Conservation (phyloP, 2,329 filamentous ascomycete genomes). For the Fusarium pininemorale region DNA sequence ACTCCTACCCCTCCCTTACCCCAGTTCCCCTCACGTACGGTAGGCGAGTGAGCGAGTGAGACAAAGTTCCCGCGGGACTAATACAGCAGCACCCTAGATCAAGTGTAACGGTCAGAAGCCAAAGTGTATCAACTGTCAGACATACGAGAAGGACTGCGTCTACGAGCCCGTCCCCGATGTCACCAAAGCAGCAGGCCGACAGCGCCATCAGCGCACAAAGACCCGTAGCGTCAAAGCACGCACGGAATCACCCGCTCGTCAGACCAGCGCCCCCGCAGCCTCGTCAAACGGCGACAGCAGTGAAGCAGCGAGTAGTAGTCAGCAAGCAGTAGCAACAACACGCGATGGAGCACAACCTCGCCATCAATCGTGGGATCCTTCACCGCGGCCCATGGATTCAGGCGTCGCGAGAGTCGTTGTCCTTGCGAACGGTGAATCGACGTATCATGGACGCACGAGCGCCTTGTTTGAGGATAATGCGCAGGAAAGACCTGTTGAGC, state of each 20-base stretch:
- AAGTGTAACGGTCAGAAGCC: conserved; percentile 52
- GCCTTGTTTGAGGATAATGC: conserved; percentile 54
- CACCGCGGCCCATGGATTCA: conserved; percentile 19
- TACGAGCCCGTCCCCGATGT: conserved; percentile 42
- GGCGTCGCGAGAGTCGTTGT: conserved; percentile 50
- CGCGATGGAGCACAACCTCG: not conserved
- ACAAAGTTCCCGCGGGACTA: conserved; percentile 6
- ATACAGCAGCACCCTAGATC: conserved; percentile 48
- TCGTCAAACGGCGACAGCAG: not conserved
- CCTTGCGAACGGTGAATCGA: conserved; percentile 52
- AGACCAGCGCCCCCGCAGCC: not conserved
- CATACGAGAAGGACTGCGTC: conserved; percentile 24
- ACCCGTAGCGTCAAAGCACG: conserved; percentile 3
- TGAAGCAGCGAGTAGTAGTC: not conserved
- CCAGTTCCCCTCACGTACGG: not conserved
- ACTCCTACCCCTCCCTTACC: not conserved
- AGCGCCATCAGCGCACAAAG: conserved; percentile 33
- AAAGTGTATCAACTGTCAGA: conserved; percentile 29
- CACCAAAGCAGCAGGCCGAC: conserved; percentile 16
- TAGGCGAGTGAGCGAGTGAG: not conserved
- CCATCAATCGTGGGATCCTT: conserved; percentile 7
- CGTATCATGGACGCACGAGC: conserved; percentile 61
- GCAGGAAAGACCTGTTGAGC: conserved; percentile 10
- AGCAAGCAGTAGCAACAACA: not conserved
- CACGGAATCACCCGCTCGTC: not conserved